These are phyloP conservation scores for Fulvia fulva DNA, from an alignment of 2,329 filamentous ascomycete genomes.

Conservation along the genomic window DNA sequence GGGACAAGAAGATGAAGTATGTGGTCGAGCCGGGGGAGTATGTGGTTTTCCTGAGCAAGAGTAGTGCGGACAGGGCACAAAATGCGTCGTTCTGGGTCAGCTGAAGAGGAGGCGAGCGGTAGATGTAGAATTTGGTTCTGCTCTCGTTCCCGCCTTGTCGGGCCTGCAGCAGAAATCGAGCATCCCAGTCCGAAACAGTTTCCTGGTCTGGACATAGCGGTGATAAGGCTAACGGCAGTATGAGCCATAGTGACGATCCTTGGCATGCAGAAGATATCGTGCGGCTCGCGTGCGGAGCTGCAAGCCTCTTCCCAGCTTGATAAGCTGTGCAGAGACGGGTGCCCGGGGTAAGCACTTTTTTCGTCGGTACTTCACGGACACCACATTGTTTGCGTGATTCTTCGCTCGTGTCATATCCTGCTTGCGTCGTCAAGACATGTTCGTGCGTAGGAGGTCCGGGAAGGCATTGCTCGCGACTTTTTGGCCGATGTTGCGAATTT, in stretches of 20 bases:
- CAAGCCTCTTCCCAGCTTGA: not conserved
- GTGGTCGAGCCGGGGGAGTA: constrained; percentile 71
- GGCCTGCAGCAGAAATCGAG: not conserved
- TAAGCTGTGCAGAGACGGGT: not conserved
- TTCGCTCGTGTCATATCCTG: not conserved
- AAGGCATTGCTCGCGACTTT: not conserved
- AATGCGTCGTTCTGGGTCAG: constrained; percentile 55
- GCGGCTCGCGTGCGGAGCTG: not conserved
- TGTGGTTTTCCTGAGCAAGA: constrained; percentile 56
- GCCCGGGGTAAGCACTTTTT: not conserved
- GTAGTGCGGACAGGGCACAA: constrained; percentile 53
- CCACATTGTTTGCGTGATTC: not conserved
- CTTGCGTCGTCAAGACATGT: not conserved
- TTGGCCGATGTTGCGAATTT: not conserved
- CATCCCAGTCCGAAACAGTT: too few species aligned
- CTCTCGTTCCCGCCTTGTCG: too few species aligned
- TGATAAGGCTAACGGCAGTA: not conserved
- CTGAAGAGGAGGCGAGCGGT: constrained; percentile 10
- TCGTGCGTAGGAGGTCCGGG: not conserved
- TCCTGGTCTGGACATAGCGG: not conserved
- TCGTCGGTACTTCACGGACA: too few species aligned
- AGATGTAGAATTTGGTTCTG: too few species aligned
- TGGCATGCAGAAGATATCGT: not conserved
- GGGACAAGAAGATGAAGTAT: constrained; percentile 62
- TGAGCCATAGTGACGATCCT: not conserved